Percentiles rank a stretch among this genome's conserved stretches.
Evolutionary conservation across 1,284 basidiomycete genomes (phyloP).

Genomic region (Cutaneotrichosporon sp.): DNA sequence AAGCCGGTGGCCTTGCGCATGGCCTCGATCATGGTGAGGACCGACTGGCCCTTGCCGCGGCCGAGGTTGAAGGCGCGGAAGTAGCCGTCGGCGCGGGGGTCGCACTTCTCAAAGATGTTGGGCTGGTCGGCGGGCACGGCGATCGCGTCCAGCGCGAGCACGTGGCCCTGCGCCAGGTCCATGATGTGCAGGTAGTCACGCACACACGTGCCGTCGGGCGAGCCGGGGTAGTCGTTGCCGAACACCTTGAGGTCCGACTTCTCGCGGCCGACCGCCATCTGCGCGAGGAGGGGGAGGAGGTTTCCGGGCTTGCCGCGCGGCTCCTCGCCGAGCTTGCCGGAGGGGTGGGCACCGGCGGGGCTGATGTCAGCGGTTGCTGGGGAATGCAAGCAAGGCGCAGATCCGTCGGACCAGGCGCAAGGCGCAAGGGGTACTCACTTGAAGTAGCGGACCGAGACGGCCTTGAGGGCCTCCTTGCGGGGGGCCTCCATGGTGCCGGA

Average conservation of each 20-base stretch:
- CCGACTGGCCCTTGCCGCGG: conserved; percentile 87
- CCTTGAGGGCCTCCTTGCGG: conserved; percentile 34
- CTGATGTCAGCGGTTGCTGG: conserved; percentile 55
- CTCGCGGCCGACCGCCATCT: conserved; percentile 92
- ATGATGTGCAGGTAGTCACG: conserved; percentile 98
- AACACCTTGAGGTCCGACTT: conserved; percentile 86
- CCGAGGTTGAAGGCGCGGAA: conserved; percentile 98
- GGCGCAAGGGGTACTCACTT: conserved; percentile 66
- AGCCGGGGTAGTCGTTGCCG: conserved; percentile 92
- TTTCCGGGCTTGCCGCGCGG: conserved; percentile 94
- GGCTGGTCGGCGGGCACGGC: conserved; percentile 32
- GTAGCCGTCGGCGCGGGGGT: conserved; percentile 52
- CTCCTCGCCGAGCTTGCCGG: conserved; percentile 94
- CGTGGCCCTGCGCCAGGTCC: conserved; percentile 90
- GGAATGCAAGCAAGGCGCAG: background rate
- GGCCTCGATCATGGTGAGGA: conserved; percentile 91
- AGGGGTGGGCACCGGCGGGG: conserved; percentile 91
- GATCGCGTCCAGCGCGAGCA: conserved; percentile 83
- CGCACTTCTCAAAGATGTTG: conserved; percentile 50
- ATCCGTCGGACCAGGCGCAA: too few relatives aligned
- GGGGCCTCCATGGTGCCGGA: conserved; percentile 57
- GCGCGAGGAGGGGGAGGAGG: conserved; percentile 88
- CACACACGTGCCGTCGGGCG: conserved; percentile 87
- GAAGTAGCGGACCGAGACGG: conserved; percentile 74
- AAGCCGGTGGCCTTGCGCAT: conserved; percentile 86